Evolutionary conservation across 768 basidiomycete species (phyloP).

Genomic region (Mycena venus): DNA sequence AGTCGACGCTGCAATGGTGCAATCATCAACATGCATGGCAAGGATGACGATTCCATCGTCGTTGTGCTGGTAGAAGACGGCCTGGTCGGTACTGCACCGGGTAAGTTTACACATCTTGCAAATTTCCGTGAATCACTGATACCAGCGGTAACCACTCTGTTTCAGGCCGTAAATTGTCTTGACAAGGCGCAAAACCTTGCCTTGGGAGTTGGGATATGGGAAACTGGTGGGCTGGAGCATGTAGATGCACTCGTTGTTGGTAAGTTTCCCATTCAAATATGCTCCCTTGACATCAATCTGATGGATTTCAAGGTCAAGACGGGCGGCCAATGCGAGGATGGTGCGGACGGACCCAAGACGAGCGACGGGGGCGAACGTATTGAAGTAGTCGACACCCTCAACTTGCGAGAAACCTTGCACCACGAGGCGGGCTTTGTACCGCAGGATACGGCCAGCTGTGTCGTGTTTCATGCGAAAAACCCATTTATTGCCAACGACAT

Average conservation of each 20-base stretch:
- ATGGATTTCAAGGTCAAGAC: slow-evolving; percentile 42
- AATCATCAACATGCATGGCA: slow-evolving; percentile 31
- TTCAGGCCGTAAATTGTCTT: slow-evolving; percentile 26
- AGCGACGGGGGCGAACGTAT: slow-evolving; percentile 28
- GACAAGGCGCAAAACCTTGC: slow-evolving; percentile 10
- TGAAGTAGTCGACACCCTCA: slow-evolving; percentile 35
- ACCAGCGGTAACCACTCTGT: slow-evolving; percentile 21
- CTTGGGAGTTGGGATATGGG: not conserved
- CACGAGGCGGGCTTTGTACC: not conserved
- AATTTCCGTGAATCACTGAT: slow-evolving; percentile 14
- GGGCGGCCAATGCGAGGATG: slow-evolving; percentile 44
- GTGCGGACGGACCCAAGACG: slow-evolving; percentile 21
- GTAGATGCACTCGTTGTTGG: slow-evolving; percentile 41
- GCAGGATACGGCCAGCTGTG: not conserved
- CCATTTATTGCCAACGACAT: too few relatives aligned
- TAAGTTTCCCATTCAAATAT: slow-evolving; percentile 26
- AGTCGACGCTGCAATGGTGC: slow-evolving; percentile 31
- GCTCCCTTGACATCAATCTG: slow-evolving; percentile 45
- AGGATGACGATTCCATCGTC: slow-evolving; percentile 1
- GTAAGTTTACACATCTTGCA: slow-evolving; percentile 3
- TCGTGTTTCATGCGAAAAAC: too few relatives aligned
- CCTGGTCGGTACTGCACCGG: slow-evolving; percentile 20
- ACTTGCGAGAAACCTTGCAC: slow-evolving; percentile 43
- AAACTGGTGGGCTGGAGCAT: slow-evolving; percentile 48
- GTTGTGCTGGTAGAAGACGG: slow-evolving; percentile 26